phyloP scores from a whole-genome alignment of 192 early-diverging fungal genomes.

The Phycomyces blakesleeanus region DNA sequence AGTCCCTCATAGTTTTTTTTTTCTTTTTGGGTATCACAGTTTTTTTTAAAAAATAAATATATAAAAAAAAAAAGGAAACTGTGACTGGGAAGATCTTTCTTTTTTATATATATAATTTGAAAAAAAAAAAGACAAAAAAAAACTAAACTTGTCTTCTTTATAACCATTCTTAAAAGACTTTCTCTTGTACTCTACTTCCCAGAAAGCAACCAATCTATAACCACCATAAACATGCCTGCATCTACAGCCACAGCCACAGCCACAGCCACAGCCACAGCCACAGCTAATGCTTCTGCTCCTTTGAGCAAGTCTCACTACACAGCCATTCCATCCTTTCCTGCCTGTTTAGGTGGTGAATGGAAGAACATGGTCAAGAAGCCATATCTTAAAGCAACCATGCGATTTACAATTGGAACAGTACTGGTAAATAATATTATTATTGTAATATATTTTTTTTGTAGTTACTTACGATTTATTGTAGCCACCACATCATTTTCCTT shows the following conservation, averaged over 20 bases:
- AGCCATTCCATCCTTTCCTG: slow-evolving; percentile 26
- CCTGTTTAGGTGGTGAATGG: slow-evolving; percentile 27
- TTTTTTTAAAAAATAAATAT: no score
- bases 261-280: slow-evolving; percentile 2
- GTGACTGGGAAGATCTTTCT: no score
- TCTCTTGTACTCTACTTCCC: not conserved
- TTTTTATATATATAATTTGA: no score
- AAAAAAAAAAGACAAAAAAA: no score
- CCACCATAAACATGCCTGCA: slow-evolving; percentile 2
- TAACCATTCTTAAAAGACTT: not conserved
- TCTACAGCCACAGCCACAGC: slow-evolving; percentile 7
- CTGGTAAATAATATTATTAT: slow-evolving; percentile 17
- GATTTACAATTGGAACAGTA: slow-evolving; percentile 14
- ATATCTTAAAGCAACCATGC: slow-evolving; percentile 24
- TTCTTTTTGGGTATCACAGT: no score
- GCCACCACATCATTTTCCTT: slow-evolving; percentile 26
- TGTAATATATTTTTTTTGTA: not conserved
- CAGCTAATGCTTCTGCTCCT: not conserved
- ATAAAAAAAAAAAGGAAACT: no score
- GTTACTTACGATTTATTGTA: no score
- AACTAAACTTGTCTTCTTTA: no score
- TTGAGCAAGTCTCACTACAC: slow-evolving; percentile 6
- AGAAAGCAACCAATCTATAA: not conserved
- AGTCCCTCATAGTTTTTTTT: no score
- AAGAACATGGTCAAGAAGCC: slow-evolving; percentile 18